A percentile compares a stretch with the other conserved stretches of the same genome.
These are phyloP conservation scores for Phytophthora multivora DNA, from an alignment of 352 stramenopile genomes.

Conservation along the genomic window DNA sequence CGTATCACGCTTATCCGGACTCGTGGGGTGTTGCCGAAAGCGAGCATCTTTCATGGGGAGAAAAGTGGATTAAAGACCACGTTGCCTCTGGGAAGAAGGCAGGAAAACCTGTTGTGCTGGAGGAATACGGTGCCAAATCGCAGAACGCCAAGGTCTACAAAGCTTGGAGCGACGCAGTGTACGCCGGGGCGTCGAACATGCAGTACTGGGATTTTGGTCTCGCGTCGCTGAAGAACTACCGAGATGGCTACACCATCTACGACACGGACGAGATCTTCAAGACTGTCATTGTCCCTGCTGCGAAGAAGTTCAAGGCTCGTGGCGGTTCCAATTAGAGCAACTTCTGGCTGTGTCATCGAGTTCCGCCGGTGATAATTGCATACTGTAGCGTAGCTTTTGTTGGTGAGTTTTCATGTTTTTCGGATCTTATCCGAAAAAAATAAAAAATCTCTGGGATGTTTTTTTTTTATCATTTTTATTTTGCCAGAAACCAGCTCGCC, in stretches of 20 bases:
- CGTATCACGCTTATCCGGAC: constrained; percentile 38
- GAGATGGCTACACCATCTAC: constrained; percentile 31
- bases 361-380: too few species aligned
- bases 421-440: too few species aligned
- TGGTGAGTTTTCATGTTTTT: too few species aligned
- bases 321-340: neutral
- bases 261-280: constrained; percentile 26
- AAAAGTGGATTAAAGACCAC: constrained; percentile 37
- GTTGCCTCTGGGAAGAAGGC: constrained; percentile 24
- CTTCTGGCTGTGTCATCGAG: too few species aligned
- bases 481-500: too few species aligned
- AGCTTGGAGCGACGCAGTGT: constrained; percentile 29
- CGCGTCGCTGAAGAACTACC: constrained; percentile 22
- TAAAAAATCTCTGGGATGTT: too few species aligned
- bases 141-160: constrained; percentile 24
- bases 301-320: constrained; percentile 1
- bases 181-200: constrained; percentile 26
- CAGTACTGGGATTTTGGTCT: constrained; percentile 44
- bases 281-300: constrained; percentile 17
- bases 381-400: too few species aligned
- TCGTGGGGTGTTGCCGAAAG: constrained; percentile 30
- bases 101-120: constrained; percentile 30
- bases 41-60: constrained; percentile 22
- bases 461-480: too few species aligned
- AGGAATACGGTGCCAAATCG: constrained; percentile 33